These are phyloP conservation scores for Claviceps capensis DNA, from an alignment of 2,329 filamentous ascomycete genomes.

Conservation along the genomic window DNA sequence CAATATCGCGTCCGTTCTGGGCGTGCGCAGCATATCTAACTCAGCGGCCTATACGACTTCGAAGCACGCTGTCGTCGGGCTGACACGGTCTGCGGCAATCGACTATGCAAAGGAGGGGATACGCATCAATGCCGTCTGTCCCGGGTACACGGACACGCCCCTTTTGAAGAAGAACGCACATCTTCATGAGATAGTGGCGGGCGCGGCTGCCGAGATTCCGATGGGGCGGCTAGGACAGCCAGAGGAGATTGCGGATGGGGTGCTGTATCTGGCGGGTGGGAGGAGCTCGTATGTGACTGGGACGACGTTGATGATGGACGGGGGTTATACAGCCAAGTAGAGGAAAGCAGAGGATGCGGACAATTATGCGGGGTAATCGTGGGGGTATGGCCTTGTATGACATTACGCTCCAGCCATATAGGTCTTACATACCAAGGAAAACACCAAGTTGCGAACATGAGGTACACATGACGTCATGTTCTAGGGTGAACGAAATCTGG, in stretches of 20 bases:
- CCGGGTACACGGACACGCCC: slow-evolving; percentile 33
- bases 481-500: too few species aligned
- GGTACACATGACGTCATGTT: too few species aligned
- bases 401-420: too few species aligned
- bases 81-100: slow-evolving; percentile 40
- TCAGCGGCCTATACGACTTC: slow-evolving; percentile 33
- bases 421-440: background rate
- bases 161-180: slow-evolving; percentile 15
- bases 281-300: slow-evolving; percentile 41
- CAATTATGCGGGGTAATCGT: too few species aligned
- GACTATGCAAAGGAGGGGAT: slow-evolving; percentile 37
- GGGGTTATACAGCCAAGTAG: slow-evolving; percentile 20
- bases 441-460: background rate
- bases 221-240: slow-evolving; percentile 30
- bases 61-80: slow-evolving; percentile 40
- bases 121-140: slow-evolving; percentile 48
- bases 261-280: slow-evolving; percentile 36
- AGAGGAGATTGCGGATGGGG: slow-evolving; percentile 40
- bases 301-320: slow-evolving; percentile 31
- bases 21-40: slow-evolving; percentile 26
- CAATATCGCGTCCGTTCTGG: slow-evolving; percentile 24
- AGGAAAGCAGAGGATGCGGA: too few species aligned
- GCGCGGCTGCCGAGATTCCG: slow-evolving; percentile 19
- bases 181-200: background rate
- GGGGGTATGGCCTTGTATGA: too few species aligned